Evolutionary conservation across 2,329 filamentous ascomycete species (phyloP), one percentile per base, ranked within the genome.

Genomic region (Scleromitrula shiraiana): DNA sequence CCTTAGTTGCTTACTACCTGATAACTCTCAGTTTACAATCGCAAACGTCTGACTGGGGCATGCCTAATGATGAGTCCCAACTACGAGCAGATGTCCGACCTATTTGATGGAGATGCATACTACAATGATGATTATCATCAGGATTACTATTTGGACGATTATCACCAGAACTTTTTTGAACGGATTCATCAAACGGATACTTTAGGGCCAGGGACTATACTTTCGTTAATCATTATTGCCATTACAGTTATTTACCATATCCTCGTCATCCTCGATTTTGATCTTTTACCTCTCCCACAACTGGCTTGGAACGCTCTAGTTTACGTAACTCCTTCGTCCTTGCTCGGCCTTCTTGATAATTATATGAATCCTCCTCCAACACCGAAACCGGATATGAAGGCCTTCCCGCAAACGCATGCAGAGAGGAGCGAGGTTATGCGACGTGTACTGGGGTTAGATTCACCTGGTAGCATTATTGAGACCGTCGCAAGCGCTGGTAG

Each of bases 371-470:
- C 60, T 15, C 47, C 59, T 10, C 79, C 69, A 73, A 71, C 76
- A 69, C 61, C 72, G 69, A 52, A 70, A 68, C 50, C 65, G 63
- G 65, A 66, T 52, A 38, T 59, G 22, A 54, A 47, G 39, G 29
- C 47, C n/a, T 66, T 58, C 46, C 65, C 64, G 50, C 68, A 60
- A 56, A 72, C 65, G 35, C 70, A 75, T 68, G 72, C 71, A 14
- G 73, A 75, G 22, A 89, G 88, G 65, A 81, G 78, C 61, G 75
- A 82, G 55, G 73, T 75, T 8, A 74, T 88, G 67, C 72, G 75
- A 56, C 75, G 78, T 52, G 72, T 88, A 26, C 64, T 88, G 27
- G 76, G 81, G 2, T 60, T 84, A 52, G 76, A 80, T 56, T 70
- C 62, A 43, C 64, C 70, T 5, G 70, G 70, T 30, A 70, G 75